A percentile compares a stretch with the other conserved stretches of the same genome.
Evolutionary conservation across 2,329 filamentous ascomycete genomes (phyloP).

Genomic region (Botrytis fragariae): DNA sequence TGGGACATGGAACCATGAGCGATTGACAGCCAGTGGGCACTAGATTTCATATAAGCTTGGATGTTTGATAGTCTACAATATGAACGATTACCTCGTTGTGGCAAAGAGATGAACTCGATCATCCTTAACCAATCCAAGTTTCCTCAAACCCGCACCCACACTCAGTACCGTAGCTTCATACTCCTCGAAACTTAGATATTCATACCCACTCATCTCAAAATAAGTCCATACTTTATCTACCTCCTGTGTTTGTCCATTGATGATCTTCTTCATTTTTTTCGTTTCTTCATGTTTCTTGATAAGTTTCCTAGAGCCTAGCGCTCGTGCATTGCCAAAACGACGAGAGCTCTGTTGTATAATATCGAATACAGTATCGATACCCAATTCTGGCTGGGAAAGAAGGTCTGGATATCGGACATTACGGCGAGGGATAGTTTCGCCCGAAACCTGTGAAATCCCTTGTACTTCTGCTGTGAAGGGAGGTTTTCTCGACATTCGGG

Average conservation of each 20-base stretch:
- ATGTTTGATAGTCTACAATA: too few species aligned
- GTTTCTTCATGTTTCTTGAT: slow-evolving; percentile 76
- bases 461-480: slow-evolving; percentile 60
- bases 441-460: slow-evolving; percentile 53
- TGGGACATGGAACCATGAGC: slow-evolving; percentile 79
- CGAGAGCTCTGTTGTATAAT: slow-evolving; percentile 66
- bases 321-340: slow-evolving; percentile 63
- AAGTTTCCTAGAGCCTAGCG: slow-evolving; percentile 68
- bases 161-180: slow-evolving; percentile 69
- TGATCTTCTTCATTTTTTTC: slow-evolving; percentile 86
- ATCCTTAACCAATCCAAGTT: slow-evolving; percentile 66
- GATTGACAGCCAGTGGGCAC: slow-evolving; percentile 71
- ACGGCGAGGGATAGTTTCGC: slow-evolving; percentile 64
- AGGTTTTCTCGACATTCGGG: slow-evolving; percentile 40
- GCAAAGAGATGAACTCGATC: slow-evolving; percentile 78
- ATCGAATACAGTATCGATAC: slow-evolving; percentile 70
- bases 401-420: slow-evolving; percentile 52
- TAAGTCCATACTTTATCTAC: slow-evolving; percentile 88
- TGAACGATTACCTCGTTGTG: slow-evolving; percentile 50
- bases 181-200: slow-evolving; percentile 73
- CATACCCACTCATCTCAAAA: slow-evolving; percentile 78
- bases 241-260: slow-evolving; percentile 75
- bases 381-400: slow-evolving; percentile 4
- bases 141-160: slow-evolving; percentile 67
- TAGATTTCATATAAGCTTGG: slow-evolving; percentile 27